Conservation (phyloP, 192 early-diverging fungal genomes). For the Chytriomyces confervae region DNA sequence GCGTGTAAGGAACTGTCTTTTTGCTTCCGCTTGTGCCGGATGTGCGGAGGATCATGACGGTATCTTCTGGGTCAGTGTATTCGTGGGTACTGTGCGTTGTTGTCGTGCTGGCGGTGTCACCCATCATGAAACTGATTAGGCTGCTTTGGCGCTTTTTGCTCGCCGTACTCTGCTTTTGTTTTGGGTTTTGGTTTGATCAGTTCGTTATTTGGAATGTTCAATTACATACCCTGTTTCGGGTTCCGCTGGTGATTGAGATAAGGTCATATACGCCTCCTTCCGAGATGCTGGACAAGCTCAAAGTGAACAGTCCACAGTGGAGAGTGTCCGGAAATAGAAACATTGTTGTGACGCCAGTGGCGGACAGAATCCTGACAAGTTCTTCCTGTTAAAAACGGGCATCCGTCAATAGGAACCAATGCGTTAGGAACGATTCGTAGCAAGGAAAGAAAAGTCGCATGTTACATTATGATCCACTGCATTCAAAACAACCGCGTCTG, state of each 20-base stretch:
- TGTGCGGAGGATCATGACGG: conserved; percentile 70
- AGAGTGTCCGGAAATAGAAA: not conserved
- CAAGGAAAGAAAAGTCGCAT: not conserved
- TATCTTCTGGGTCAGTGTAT: conserved; percentile 1
- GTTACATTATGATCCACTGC: not conserved
- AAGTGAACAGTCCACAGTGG: not conserved
- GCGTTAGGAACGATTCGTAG: not conserved
- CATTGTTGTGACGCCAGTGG: not conserved
- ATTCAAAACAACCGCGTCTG: conserved; percentile 38
- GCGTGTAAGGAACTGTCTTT: conserved; percentile 35
- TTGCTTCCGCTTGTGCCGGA: conserved; percentile 79
- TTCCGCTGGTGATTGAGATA: not conserved
- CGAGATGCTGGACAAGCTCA: not conserved
- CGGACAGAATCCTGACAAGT: not conserved
- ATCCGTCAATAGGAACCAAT: not conserved
- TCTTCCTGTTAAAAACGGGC: not conserved
- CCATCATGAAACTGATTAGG: not conserved
- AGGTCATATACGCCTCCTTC: not conserved
- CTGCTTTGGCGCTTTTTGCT: not conserved
- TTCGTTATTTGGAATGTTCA: not conserved
- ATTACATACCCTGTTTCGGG: not conserved
- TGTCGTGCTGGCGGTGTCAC: not conserved
- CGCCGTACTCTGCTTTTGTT: not conserved
- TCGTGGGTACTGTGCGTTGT: not conserved
- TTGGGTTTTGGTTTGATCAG: not conserved